These are phyloP conservation scores for Scedosporium minutisporum DNA, from an alignment of 2,329 filamentous ascomycete genomes.

Conservation along the genomic window DNA sequence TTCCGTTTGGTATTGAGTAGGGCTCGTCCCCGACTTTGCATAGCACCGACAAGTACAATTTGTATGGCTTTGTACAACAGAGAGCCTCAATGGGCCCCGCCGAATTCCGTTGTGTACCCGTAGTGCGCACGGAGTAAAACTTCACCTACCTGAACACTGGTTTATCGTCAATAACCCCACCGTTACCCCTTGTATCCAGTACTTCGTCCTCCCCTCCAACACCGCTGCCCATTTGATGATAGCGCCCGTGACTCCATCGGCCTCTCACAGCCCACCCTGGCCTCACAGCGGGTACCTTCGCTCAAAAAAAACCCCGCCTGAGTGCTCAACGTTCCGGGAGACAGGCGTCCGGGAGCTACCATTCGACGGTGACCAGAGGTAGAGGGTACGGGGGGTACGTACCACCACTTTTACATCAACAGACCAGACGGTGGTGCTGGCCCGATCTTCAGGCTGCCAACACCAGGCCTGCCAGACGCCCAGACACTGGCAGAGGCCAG, in stretches of 20 bases:
- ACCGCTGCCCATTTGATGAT: background rate
- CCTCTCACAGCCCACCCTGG: background rate
- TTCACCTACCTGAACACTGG: too few relatives aligned
- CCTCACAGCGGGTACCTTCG: background rate
- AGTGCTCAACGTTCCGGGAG: background rate
- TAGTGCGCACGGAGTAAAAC: too few relatives aligned
- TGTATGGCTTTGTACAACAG: too few relatives aligned
- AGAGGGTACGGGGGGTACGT: constrained; percentile 1
- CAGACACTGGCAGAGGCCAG: background rate
- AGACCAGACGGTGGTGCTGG: background rate
- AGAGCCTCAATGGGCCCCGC: too few relatives aligned
- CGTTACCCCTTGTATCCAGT: background rate
- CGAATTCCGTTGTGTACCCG: too few relatives aligned
- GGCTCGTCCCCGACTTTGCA: too few relatives aligned
- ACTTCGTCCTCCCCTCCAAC: background rate
- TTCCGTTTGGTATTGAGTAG: too few relatives aligned
- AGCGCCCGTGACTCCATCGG: background rate
- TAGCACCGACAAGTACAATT: too few relatives aligned
- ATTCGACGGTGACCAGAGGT: background rate
- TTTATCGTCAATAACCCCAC: background rate
- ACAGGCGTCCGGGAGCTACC: background rate
- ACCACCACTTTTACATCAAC: background rate
- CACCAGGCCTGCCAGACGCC: background rate
- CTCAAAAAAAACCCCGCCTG: background rate
- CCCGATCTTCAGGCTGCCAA: background rate